phyloP scores from a whole-genome alignment of 345 rosid genomes.

The Alliaria petiolata region DNA sequence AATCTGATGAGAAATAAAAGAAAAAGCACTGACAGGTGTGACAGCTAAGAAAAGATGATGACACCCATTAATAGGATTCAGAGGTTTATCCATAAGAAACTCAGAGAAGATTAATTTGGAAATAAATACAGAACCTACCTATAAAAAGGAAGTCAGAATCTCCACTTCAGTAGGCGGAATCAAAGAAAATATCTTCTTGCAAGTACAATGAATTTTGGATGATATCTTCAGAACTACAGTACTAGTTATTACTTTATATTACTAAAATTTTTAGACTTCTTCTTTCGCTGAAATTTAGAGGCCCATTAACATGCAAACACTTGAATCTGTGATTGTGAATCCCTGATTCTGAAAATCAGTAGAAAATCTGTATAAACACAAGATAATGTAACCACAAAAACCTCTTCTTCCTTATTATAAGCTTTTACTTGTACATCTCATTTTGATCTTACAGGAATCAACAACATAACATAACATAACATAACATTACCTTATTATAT shows the following conservation, averaged over 20 bases:
- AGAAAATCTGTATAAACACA: too few relatives aligned
- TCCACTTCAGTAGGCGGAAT: background rate
- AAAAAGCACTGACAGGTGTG: slow-evolving; percentile 17
- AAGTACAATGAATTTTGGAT: background rate
- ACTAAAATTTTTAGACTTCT: background rate
- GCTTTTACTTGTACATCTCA: background rate
- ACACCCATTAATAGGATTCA: slow-evolving; percentile 8
- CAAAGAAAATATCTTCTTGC: background rate
- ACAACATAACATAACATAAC: slow-evolving; percentile 6
- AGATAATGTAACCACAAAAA: background rate
- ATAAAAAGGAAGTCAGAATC: background rate
- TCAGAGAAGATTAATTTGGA: background rate
- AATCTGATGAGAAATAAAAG: slow-evolving; percentile 11
- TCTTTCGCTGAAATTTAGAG: background rate
- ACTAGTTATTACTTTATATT: too few relatives aligned
- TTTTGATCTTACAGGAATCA: background rate
- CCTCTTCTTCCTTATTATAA: too few relatives aligned
- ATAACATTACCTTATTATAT: background rate
- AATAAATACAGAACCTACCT: background rate
- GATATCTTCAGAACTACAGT: background rate
- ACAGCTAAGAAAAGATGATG: slow-evolving; percentile 18
- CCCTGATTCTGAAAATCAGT: too few relatives aligned
- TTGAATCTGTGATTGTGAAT: background rate
- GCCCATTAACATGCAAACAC: background rate
- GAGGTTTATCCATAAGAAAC: slow-evolving; percentile 14